Conservation (phyloP, 148 eudicot species). For the Agrostemma githago region DNA sequence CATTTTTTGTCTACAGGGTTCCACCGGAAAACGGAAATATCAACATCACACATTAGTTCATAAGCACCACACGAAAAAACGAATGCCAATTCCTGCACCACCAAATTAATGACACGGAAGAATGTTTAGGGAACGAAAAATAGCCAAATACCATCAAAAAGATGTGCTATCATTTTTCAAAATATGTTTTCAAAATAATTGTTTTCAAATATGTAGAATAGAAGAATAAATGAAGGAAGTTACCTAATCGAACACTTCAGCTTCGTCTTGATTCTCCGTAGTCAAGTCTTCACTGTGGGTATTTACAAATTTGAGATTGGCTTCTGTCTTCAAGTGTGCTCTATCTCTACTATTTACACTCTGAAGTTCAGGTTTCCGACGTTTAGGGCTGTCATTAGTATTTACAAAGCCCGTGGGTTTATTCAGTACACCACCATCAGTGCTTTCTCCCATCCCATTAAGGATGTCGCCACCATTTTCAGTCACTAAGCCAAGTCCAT, state of each 20-base stretch:
- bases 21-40: conserved; percentile 22
- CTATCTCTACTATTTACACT: conserved; percentile 66
- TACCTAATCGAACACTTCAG: conserved; percentile 47
- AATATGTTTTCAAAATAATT: not conserved
- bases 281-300: conserved; percentile 39
- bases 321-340: conserved; percentile 34
- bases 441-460: conserved; percentile 27
- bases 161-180: not conserved
- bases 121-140: not conserved
- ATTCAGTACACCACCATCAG: conserved; percentile 35
- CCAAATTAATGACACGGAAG: not conserved
- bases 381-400: conserved; percentile 42
- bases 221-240: not conserved
- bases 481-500: conserved; percentile 29
- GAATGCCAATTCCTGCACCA: conserved; percentile 34
- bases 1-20: conserved; percentile 19
- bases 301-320: conserved; percentile 51
- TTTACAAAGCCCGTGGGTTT: conserved; percentile 46
- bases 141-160: not conserved
- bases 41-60: conserved; percentile 9
- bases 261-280: conserved; percentile 46
- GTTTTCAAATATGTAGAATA: not conserved
- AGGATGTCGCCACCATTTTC: conserved; percentile 29
- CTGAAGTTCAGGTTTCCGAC: conserved; percentile 33
- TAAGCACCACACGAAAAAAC: conserved; percentile 29